Evolutionary conservation across 192 early-diverging fungal genomes (phyloP), one percentile per base, ranked within the genome.

Genomic region (Umbelopsis ramanniana): DNA sequence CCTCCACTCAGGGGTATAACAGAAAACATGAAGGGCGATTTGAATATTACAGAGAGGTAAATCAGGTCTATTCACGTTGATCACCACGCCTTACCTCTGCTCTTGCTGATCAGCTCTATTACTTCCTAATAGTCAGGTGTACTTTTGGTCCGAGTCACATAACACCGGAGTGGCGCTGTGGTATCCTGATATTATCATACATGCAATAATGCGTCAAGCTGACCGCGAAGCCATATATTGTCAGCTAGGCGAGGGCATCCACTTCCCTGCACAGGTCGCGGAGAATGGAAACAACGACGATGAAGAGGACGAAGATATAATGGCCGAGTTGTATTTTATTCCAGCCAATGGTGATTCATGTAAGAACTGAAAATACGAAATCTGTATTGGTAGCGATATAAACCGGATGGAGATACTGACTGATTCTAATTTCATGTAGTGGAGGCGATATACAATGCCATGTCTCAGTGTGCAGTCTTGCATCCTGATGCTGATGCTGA

Each of bases 181-280:
- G 55, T 92, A 90, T 55, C 84, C 84, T 2, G 84, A 86, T 23
- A 88, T 92, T 63, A 86, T 89, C 48, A 89, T 92, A 60, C 89
- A 92, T 66, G 91, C 91, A 10, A 87, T 90, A 43, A 88, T 89
- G 9, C 85, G 91, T 19, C 78, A 79, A 26, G 79, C 72, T 9
- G 81, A 77, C 14, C 72, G 76, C 26, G 87, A 89, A 7, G 81
- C 80, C 67, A 89, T 92, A 63, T 92, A 92, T 72, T 88, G 84
- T 52, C 91, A 92, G 71, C 81, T 91, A 9, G 89, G 88, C 26
- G 71, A 54, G 9, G 76, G 68, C 29, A 35, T 75, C 15, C 60
- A 77, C n/a, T 76, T 86, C 40, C 75, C 75, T 17, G 70, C 75
- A 29, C 82, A 78, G n/a, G 40, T 79, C 37, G 67, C 52, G 0